Evolutionary conservation across 2,329 filamentous ascomycete genomes (phyloP).

Genomic region (Penicillium glabrum): DNA sequence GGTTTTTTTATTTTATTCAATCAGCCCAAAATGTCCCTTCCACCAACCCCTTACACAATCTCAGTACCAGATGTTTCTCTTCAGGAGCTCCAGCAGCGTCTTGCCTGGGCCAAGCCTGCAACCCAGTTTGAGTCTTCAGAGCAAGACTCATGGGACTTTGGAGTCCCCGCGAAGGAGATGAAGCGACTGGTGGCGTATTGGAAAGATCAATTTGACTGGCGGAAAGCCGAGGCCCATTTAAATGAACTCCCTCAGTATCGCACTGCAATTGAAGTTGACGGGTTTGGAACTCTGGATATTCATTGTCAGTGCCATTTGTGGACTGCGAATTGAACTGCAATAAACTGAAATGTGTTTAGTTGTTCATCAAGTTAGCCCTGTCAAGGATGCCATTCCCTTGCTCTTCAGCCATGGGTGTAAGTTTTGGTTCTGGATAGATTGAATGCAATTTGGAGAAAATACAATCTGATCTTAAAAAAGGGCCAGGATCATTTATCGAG

Average conservation of each 20-base stretch:
- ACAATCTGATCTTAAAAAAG: slow-evolving; percentile 25
- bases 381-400: slow-evolving; percentile 61
- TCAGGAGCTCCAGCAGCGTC: slow-evolving; percentile 19
- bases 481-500: slow-evolving; percentile 67
- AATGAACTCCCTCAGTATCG: slow-evolving; percentile 63
- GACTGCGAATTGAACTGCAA: too few species aligned
- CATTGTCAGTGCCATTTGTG: slow-evolving; percentile 48
- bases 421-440: not conserved
- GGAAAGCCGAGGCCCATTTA: slow-evolving; percentile 57
- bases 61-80: slow-evolving; percentile 14
- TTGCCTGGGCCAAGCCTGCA: slow-evolving; percentile 15
- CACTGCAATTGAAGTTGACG: slow-evolving; percentile 54
- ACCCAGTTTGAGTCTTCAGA: slow-evolving; percentile 18
- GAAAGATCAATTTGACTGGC: slow-evolving; percentile 61
- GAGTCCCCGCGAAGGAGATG: slow-evolving; percentile 17
- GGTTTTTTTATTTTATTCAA: not conserved
- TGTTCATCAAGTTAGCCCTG: slow-evolving; percentile 57
- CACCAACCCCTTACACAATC: slow-evolving; percentile 12
- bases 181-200: slow-evolving; percentile 59
- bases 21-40: slow-evolving; percentile 8
- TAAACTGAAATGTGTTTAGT: slow-evolving; percentile 28
- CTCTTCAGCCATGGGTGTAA: slow-evolving; percentile 66
- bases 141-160: slow-evolving; percentile 20
- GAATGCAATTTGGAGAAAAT: not conserved
- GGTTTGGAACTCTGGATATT: slow-evolving; percentile 60